These are phyloP conservation scores for Penicillium decumbens DNA, from an alignment of 2,329 filamentous ascomycete genomes.

Conservation along the genomic window DNA sequence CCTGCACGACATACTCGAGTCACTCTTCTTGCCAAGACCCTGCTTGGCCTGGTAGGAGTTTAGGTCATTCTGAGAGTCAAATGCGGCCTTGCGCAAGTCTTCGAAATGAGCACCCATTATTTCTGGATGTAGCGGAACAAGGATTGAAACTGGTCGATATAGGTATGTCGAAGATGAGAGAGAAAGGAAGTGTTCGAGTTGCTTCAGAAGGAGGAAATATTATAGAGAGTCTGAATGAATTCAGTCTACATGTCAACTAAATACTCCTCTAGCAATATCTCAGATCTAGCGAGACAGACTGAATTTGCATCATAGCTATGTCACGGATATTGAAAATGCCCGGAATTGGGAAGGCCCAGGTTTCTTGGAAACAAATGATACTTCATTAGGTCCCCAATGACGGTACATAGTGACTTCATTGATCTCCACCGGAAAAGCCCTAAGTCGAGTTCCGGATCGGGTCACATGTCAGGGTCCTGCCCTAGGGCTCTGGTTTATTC, in stretches of 20 bases:
- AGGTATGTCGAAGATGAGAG: background rate
- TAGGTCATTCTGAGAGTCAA: conserved; percentile 39
- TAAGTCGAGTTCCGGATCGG: conserved; percentile 17
- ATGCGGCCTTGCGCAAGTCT: conserved; percentile 25
- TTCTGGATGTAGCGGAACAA: background rate
- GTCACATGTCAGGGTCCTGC: conserved; percentile 24
- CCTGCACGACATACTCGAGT: conserved; percentile 33
- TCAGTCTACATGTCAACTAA: background rate
- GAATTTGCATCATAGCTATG: conserved; percentile 33
- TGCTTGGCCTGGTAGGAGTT: conserved; percentile 41
- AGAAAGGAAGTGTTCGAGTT: background rate
- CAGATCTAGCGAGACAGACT: background rate
- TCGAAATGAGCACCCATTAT: conserved; percentile 18
- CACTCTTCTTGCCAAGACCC: conserved; percentile 36
- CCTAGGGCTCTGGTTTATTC: conserved; percentile 25
- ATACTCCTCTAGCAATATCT: background rate
- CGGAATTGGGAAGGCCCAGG: background rate
- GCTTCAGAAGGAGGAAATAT: background rate
- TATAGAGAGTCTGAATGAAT: background rate
- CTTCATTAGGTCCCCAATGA: background rate
- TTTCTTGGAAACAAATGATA: conserved; percentile 7
- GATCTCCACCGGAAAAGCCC: conserved; percentile 19
- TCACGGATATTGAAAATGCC: conserved; percentile 17
- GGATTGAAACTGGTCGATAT: too few species aligned
- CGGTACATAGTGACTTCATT: conserved; percentile 20